Evolutionary conservation across 805 yeast species (phyloP).

Genomic region (Zygosaccharomyces pseudorouxii): DNA sequence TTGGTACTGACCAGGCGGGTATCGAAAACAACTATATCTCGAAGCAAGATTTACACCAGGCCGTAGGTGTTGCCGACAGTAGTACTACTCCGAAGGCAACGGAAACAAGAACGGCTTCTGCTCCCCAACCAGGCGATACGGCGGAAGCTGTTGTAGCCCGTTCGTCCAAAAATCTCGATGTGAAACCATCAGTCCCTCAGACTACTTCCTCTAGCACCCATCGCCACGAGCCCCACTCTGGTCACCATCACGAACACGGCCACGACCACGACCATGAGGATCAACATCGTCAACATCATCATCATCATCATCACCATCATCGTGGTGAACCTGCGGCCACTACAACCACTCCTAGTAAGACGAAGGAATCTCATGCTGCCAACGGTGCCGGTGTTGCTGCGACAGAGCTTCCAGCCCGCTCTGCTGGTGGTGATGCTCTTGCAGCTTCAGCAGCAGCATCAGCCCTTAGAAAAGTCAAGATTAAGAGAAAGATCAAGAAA

Average conservation of each 20-base stretch:
- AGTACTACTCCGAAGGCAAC: background rate
- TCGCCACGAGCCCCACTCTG: background rate
- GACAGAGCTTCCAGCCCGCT: background rate
- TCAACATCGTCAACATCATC: background rate
- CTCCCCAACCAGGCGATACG: background rate
- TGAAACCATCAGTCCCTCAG: background rate
- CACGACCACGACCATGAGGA: background rate
- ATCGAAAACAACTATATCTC: conserved; percentile 37
- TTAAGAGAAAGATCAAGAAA: conserved; percentile 38
- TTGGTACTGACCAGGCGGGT: conserved; percentile 41
- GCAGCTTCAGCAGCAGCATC: background rate
- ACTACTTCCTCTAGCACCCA: background rate
- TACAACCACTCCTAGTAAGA: background rate
- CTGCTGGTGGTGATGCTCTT: background rate
- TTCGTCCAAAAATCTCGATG: background rate
- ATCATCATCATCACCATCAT: background rate
- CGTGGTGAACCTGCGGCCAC: background rate
- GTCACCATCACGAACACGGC: background rate
- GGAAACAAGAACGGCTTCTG: background rate
- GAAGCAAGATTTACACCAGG: conserved; percentile 11
- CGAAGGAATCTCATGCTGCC: conserved; percentile 8
- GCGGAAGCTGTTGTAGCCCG: conserved; percentile 1
- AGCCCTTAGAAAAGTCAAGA: conserved; percentile 28
- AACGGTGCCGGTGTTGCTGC: conserved; percentile 34
- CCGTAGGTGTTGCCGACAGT: too few species aligned